A percentile compares a stretch with the other conserved stretches of the same genome.
Evolutionary conservation across 2,329 filamentous ascomycete genomes (phyloP).

Genomic region (Penicillium verrucosum): DNA sequence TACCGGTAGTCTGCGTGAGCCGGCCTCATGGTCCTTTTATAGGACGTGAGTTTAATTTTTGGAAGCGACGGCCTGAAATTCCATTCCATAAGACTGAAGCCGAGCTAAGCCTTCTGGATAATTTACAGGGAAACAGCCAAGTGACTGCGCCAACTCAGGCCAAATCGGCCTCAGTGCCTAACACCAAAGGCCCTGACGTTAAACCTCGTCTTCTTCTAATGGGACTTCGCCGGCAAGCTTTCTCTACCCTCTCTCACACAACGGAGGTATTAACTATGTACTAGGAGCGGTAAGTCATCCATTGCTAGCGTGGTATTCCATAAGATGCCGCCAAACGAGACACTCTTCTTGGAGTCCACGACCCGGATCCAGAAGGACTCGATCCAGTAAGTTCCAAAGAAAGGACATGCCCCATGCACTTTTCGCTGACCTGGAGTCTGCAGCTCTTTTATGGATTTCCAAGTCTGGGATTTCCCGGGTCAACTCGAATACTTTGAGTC

Average conservation of each 20-base stretch:
- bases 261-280: slow-evolving; percentile 16
- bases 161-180: slow-evolving; percentile 28
- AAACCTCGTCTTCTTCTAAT: slow-evolving; percentile 88
- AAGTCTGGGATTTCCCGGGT: slow-evolving; percentile 96
- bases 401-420: neutral
- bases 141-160: slow-evolving; percentile 25
- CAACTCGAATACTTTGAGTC: slow-evolving; percentile 91
- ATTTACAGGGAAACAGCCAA: slow-evolving; percentile 34
- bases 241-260: neutral
- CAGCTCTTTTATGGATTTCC: slow-evolving; percentile 98
- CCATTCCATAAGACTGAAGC: slow-evolving; percentile 25
- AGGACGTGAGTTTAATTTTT: slow-evolving; percentile 15
- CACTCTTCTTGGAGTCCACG: slow-evolving; percentile 91
- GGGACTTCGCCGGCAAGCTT: slow-evolving; percentile 81
- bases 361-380: slow-evolving; percentile 91
- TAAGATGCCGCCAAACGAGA: slow-evolving; percentile 94
- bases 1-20: slow-evolving; percentile 8
- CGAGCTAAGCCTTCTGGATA: slow-evolving; percentile 36
- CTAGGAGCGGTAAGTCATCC: slow-evolving; percentile 93
- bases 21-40: slow-evolving; percentile 18
- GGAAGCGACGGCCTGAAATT: slow-evolving; percentile 1
- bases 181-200: slow-evolving; percentile 52
- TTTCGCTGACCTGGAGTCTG: neutral
- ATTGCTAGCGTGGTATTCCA: slow-evolving; percentile 99
- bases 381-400: slow-evolving; percentile 69